Evolutionary conservation across 345 rosid genomes (phyloP).

Genomic region (Ceriops tagal): DNA sequence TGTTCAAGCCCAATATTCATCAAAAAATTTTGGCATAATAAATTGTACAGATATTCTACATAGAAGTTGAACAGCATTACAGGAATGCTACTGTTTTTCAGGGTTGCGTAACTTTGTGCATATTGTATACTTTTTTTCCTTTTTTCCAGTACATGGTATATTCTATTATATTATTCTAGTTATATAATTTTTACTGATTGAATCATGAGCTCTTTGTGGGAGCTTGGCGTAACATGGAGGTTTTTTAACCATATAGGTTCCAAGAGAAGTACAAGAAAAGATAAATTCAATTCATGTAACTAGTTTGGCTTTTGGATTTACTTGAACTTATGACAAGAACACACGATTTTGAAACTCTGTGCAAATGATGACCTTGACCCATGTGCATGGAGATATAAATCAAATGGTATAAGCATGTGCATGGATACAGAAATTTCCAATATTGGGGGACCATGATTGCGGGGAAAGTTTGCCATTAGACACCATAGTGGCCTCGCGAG

Average conservation of each 20-base stretch:
- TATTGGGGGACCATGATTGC: too few relatives aligned
- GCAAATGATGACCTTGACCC: too few relatives aligned
- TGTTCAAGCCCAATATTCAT: too few relatives aligned
- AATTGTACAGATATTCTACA: not conserved
- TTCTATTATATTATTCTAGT: not conserved
- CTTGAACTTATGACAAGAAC: too few relatives aligned
- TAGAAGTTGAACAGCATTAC: slow-evolving; percentile 30
- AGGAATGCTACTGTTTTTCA: slow-evolving; percentile 43
- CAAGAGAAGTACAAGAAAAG: not conserved
- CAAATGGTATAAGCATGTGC: too few relatives aligned
- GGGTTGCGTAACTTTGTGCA: slow-evolving; percentile 21
- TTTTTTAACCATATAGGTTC: not conserved
- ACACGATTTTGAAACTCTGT: too few relatives aligned
- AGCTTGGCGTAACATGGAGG: not conserved
- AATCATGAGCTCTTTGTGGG: slow-evolving; percentile 5
- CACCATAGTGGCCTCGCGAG: too few relatives aligned
- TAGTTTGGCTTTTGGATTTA: too few relatives aligned
- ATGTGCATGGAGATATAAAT: too few relatives aligned
- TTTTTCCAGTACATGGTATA: not conserved
- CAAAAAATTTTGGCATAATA: not conserved
- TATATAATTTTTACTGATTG: slow-evolving; percentile 14
- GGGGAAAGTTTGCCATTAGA: too few relatives aligned
- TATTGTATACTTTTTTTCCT: not conserved
- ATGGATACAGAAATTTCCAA: too few relatives aligned
- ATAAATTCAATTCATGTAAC: not conserved